Evolutionary conservation across 2,329 filamentous ascomycete genomes (phyloP).

Genomic region (Cladophialophora immunda): DNA sequence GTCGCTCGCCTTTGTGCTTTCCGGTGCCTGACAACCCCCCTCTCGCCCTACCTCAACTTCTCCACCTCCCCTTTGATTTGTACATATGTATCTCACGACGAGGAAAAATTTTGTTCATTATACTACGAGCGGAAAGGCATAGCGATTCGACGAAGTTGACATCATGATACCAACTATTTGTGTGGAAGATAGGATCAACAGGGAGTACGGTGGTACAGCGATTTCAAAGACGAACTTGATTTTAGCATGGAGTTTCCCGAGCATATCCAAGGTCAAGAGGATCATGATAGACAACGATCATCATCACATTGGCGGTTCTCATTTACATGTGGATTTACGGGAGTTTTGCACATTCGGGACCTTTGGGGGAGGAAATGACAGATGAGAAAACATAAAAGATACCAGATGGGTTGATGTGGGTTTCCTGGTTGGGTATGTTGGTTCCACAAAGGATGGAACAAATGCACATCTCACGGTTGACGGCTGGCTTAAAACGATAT

Average conservation of each 20-base stretch:
- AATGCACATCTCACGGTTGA: slow-evolving; percentile 36
- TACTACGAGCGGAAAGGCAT: slow-evolving; percentile 39
- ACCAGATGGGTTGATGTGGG: slow-evolving; percentile 32
- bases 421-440: slow-evolving; percentile 32
- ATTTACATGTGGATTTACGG: slow-evolving; percentile 24
- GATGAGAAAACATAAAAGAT: slow-evolving; percentile 34
- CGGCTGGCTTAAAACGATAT: slow-evolving; percentile 36
- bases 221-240: slow-evolving; percentile 34
- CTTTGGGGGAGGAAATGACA: slow-evolving; percentile 21
- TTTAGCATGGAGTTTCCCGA: slow-evolving; percentile 41
- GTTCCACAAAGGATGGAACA: slow-evolving; percentile 27
- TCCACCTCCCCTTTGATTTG: slow-evolving; percentile 26
- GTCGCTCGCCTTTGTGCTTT: slow-evolving; percentile 36
- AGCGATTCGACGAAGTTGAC: slow-evolving; percentile 42
- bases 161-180: slow-evolving; percentile 42
- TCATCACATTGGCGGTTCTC: slow-evolving; percentile 33
- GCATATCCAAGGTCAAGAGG: slow-evolving; percentile 32
- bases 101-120: slow-evolving; percentile 32
- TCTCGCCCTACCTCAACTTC: slow-evolving; percentile 25
- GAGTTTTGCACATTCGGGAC: slow-evolving; percentile 33
- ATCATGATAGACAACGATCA: slow-evolving; percentile 38
- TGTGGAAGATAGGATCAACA: slow-evolving; percentile 33
- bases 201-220: slow-evolving; percentile 41
- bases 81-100: slow-evolving; percentile 38
- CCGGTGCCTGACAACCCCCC: slow-evolving; percentile 28